These are phyloP conservation scores for Suillus subalutaceus DNA, from an alignment of 768 basidiomycete genomes.

Conservation along the genomic window DNA sequence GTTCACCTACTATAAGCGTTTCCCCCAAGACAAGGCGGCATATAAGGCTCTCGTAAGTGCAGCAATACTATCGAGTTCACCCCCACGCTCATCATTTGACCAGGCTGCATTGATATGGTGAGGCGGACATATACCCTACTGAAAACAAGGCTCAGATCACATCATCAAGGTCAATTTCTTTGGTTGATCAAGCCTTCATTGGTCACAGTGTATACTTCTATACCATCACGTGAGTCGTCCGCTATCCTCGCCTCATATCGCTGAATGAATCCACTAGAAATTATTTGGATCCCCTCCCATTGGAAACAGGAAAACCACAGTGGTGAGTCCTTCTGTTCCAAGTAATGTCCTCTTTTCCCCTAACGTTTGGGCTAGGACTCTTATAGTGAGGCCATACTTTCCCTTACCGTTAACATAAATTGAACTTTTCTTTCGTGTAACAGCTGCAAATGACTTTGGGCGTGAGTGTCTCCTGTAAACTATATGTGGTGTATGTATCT, in stretches of 20 bases:
- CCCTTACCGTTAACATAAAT: conserved; percentile 14
- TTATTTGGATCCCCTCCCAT: conserved; percentile 38
- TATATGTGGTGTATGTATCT: conserved; percentile 10
- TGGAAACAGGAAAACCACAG: conserved; percentile 40
- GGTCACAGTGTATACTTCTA: conserved; percentile 58
- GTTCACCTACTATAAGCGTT: conserved; percentile 57
- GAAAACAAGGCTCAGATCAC: not conserved
- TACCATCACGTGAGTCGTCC: conserved; percentile 48
- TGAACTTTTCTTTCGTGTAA: not conserved
- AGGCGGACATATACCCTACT: conserved; percentile 5
- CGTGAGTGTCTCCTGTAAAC: conserved; percentile 21
- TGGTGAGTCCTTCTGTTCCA: conserved; percentile 42
- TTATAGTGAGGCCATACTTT: conserved; percentile 42
- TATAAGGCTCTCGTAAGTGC: conserved; percentile 56
- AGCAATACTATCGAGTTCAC: not conserved
- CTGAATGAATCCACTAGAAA: conserved; percentile 34
- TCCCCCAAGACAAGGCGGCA: conserved; percentile 51
- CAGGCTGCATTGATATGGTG: conserved; percentile 40
- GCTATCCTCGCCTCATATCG: not conserved
- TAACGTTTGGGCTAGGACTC: conserved; percentile 43
- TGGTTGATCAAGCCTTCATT: conserved; percentile 52
- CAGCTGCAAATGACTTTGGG: conserved; percentile 50
- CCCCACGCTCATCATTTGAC: not conserved
- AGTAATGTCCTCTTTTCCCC: conserved; percentile 10
- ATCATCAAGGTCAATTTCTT: conserved; percentile 34